These are phyloP conservation scores for Wickerhamomyces ciferrii DNA, from an alignment of 805 yeast genomes.

Conservation along the genomic window DNA sequence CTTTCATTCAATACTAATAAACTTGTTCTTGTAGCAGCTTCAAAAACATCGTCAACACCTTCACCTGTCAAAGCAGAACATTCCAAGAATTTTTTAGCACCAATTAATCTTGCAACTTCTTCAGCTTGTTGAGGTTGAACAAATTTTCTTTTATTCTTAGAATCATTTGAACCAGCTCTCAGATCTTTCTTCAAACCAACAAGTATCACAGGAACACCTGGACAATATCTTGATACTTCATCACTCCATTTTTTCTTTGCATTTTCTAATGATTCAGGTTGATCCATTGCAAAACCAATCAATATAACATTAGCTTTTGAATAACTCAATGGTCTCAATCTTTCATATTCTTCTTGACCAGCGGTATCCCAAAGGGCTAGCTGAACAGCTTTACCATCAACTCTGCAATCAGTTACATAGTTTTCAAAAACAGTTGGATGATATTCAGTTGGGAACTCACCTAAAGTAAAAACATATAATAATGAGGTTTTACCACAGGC, in stretches of 20 bases:
- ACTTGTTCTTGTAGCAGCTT: constrained; percentile 83
- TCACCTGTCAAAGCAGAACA: constrained; percentile 92
- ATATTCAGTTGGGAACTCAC: constrained; percentile 88
- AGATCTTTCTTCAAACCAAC: constrained; percentile 86
- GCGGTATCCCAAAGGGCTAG: constrained; percentile 94
- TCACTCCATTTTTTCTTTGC: constrained; percentile 84
- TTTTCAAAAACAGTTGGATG: constrained; percentile 95
- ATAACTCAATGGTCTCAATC: constrained; percentile 83
- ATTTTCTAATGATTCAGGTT: constrained; percentile 78
- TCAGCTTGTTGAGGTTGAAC: constrained; percentile 58
- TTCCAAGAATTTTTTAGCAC: constrained; percentile 80
- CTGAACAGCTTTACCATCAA: constrained; percentile 88
- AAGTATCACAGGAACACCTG: constrained; percentile 68
- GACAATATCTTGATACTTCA: constrained; percentile 78
- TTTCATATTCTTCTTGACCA: constrained; percentile 93
- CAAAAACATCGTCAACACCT: constrained; percentile 92
- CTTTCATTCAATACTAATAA: constrained; percentile 48
- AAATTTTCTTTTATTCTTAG: constrained; percentile 31
- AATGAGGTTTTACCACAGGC: constrained; percentile 93
- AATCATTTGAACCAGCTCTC: constrained; percentile 37
- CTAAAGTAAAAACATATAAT: constrained; percentile 85
- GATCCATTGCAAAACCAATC: constrained; percentile 82
- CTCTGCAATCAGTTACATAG: constrained; percentile 89
- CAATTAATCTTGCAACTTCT: constrained; percentile 67
- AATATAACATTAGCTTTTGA: constrained; percentile 82